Base-by-base conservation (phyloP, 2,329 filamentous ascomycete genomes). In the Cryoendolithus antarcticus region DNA sequence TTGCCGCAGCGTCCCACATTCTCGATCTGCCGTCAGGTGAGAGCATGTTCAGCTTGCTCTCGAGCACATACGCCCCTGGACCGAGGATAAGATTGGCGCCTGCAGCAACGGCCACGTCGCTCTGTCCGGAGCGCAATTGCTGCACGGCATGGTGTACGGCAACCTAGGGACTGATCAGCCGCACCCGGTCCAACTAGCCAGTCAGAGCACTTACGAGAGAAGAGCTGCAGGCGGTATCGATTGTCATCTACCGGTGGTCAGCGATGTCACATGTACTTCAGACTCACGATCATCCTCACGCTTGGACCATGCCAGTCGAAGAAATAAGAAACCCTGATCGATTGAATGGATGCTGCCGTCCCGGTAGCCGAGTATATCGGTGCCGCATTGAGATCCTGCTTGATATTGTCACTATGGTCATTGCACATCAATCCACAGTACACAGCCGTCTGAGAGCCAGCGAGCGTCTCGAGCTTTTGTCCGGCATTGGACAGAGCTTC, bases 1-100 rank as follows among this genome's bases (percentile, higher is more conserved):
- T 57, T 0, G 67, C 71, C 3, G 49, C 45, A 2, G 48, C 54
- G 8, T 56, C 52, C 35, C 56, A 63, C 4, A 55, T 58, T 11
- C 40, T 44, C 32, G 39, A 47, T 27, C 44, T 36, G 3, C 60
- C 58, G 11, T 48, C 49, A 2, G 56, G 54, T 4, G 54, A 58
- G 5, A 61, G 41, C 50, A 59, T 55, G 1, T 48, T 43, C 15
- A 60, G 40, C 2, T 49, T 52, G 27, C 38, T 49, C 35, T 49
- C 46, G 1, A 32, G 12, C 13, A 58, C 46, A 30, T 48, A 58
- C n/a, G 36, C 41, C 10, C 43, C 44, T 32, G 41, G 40, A 28
- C 24, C 37, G 9, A 59, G 44, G 4, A 59, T 47, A 9, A 58
- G 39, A 30, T 58, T 54, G 9, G 48, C 40, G 31, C 51, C 52